Base-by-base conservation (phyloP, 2,329 filamentous ascomycete genomes). In the Raffaelea arxii region DNA sequence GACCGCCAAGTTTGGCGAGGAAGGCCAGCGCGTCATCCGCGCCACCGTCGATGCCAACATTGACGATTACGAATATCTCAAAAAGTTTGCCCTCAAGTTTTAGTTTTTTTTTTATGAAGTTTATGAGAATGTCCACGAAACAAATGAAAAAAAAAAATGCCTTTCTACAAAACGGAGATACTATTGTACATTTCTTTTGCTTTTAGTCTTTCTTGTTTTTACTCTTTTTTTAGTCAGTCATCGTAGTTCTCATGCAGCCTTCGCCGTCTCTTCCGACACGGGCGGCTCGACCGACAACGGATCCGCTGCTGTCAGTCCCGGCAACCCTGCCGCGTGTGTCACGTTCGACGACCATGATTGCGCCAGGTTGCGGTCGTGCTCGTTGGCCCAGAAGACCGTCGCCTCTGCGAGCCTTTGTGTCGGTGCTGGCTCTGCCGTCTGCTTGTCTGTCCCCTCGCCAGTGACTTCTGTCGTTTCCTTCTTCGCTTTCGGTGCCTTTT, bases 31-130 rank as follows among this genome's bases (percentile, higher is more conserved):
- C 60, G 62, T 82, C 41, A 91, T 92, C 46, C 71, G 80, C 50
- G 70, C 80, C 55, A 82, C 76, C 12, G 86, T 90, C 32, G 74
- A 86, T 50, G 80, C 75, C 46, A 90, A 88, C 57, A 67, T 86
- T 41, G 70, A 73, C 43, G 75, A 88, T 60, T 92, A 92, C 62
- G 84, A 91, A 64, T 88, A 90, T 60, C 67, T 92, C 63, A 90
- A 85, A 74, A 74, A 78, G 57, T 92, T 87, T 65, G 80, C 80
- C 50, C 71, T 88, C 58, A 76, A 77, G 63, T 68, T 78, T 51
- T 78, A 63, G 40, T 10, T 3, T n/a, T 19, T 6, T 36, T 44
- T 10, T 14, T 18, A 19, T 22, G 22, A 4, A 5, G 10, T 12
- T 16, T 41, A 25, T 25, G n/a, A n/a, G n/a, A 36, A 6, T 5